phyloP scores from a whole-genome alignment of 768 basidiomycete genomes.

The Crepidotus variabilis region DNA sequence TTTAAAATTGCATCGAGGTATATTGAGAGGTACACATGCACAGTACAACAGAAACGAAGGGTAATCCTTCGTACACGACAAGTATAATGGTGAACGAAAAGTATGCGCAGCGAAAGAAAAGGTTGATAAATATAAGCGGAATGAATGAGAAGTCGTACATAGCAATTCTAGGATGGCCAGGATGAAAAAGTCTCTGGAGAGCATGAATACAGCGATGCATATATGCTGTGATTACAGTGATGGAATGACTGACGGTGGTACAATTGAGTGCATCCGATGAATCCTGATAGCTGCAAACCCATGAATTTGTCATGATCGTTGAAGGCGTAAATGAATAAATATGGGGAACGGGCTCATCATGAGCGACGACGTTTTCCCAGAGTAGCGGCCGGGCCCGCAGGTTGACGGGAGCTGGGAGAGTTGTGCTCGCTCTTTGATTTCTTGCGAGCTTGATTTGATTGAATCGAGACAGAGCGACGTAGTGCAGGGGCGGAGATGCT shows the following conservation, averaged over 20 bases:
- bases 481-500: neutral
- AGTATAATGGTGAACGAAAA: too few species aligned
- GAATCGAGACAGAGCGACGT: conserved; percentile 10
- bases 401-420: conserved; percentile 13
- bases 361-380: conserved; percentile 2
- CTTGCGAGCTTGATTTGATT: conserved; percentile 13
- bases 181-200: neutral
- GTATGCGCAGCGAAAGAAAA: too few species aligned
- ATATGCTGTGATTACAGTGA: neutral
- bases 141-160: neutral
- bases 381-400: neutral
- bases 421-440: conserved; percentile 12
- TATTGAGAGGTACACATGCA: too few species aligned
- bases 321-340: neutral
- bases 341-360: neutral
- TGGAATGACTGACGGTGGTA: neutral
- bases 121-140: too few species aligned
- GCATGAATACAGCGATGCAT: neutral
- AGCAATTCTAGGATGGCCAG: neutral
- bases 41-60: too few species aligned
- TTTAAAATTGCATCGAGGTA: too few species aligned
- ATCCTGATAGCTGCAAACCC: neutral
- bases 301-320: neutral
- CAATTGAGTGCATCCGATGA: neutral
- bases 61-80: too few species aligned